These are phyloP conservation scores for Trametes sanguinea DNA, from an alignment of 768 basidiomycete species.

Conservation along the genomic window DNA sequence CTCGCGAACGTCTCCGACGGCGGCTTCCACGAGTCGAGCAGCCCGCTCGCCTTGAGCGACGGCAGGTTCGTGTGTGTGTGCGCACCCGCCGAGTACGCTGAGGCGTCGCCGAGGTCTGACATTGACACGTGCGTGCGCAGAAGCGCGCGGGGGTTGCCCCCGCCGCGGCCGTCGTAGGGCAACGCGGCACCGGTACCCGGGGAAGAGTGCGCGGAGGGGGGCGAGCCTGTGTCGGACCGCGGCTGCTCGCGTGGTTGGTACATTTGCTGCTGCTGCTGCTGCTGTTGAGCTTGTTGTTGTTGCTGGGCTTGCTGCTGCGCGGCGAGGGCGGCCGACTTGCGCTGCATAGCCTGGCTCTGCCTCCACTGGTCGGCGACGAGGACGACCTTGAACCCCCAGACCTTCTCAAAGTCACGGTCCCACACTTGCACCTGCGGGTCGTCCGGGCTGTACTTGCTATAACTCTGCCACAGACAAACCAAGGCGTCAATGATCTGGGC, in stretches of 20 bases:
- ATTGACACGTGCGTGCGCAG: constrained; percentile 16
- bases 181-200: background rate
- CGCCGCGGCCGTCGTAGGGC: constrained; percentile 15
- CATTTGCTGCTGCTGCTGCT: constrained; percentile 4
- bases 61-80: constrained; percentile 49
- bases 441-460: constrained; percentile 65
- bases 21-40: constrained; percentile 53
- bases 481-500: background rate
- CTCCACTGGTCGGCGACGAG: constrained; percentile 34
- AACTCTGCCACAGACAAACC: constrained; percentile 51
- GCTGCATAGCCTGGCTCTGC: constrained; percentile 25
- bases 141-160: constrained; percentile 14
- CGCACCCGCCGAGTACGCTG: constrained; percentile 14
- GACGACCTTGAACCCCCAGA: constrained; percentile 55
- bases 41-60: constrained; percentile 73
- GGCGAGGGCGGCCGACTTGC: constrained; percentile 17
- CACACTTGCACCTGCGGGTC: constrained; percentile 56
- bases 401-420: constrained; percentile 64
- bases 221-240: constrained; percentile 16
- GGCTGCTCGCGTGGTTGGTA: constrained; percentile 7
- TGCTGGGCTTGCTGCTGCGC: constrained; percentile 3
- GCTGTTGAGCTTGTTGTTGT: constrained; percentile 1
- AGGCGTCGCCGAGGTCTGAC: constrained; percentile 15
- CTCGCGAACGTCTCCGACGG: constrained; percentile 29
- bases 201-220: constrained; percentile 18